Evolutionary conservation across 1,284 basidiomycete species (phyloP).

Genomic region (Marasmius sp.): DNA sequence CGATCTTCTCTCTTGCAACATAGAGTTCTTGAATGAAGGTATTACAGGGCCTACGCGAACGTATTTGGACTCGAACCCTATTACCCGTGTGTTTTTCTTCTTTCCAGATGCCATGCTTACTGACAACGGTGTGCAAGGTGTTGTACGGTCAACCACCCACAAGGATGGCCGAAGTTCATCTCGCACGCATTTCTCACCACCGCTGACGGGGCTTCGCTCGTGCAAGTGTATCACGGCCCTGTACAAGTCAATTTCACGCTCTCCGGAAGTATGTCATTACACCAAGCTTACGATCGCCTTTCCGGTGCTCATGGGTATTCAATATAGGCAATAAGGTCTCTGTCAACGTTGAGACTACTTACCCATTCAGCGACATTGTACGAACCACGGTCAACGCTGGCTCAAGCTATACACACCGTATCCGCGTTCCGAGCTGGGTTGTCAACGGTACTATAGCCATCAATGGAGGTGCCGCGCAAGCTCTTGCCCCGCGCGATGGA

Average conservation of each 20-base stretch:
- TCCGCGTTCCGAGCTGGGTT: constrained; percentile 44
- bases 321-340: constrained; percentile 30
- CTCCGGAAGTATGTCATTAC: constrained; percentile 24
- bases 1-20: not conserved
- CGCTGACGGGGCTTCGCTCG: constrained; percentile 32
- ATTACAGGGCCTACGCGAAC: constrained; percentile 49
- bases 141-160: constrained; percentile 46
- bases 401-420: constrained; percentile 36
- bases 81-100: constrained; percentile 36
- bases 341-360: constrained; percentile 36
- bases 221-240: constrained; percentile 42
- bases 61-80: constrained; percentile 54
- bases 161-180: constrained; percentile 48
- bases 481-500: constrained; percentile 30
- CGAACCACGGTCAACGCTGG: constrained; percentile 32
- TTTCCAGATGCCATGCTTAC: constrained; percentile 31
- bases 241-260: constrained; percentile 33
- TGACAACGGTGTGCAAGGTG: constrained; percentile 31
- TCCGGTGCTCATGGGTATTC: not conserved
- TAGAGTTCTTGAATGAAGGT: not conserved
- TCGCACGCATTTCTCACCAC: constrained; percentile 40
- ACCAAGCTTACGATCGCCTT: not conserved
- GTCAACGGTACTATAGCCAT: constrained; percentile 33
- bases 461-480: constrained; percentile 25
- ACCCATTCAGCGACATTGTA: constrained; percentile 43